Evolutionary conservation across 2,329 filamentous ascomycete genomes (phyloP), one percentile per base, ranked within the genome.

Genomic region (Hypoxylon sp.): DNA sequence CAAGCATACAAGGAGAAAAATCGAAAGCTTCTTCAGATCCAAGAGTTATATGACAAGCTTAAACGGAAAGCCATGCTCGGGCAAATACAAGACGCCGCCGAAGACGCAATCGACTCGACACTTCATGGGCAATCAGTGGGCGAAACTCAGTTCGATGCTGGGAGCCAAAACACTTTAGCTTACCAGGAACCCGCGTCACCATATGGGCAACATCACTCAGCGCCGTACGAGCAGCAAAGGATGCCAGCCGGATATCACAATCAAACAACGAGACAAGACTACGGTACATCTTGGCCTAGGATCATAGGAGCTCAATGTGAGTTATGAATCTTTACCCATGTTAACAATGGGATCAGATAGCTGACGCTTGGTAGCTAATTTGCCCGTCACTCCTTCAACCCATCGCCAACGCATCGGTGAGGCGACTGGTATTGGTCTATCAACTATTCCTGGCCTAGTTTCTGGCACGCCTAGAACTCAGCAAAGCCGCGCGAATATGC

Each of bases 1-100:
- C 84, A 89, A 21, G 84, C 88, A 3, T 90, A 89, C 73, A 87
- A 86, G 60, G 90, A 94, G 21, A 96, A 95, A 77, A 89, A 82
- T 71, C 89, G 87, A 50, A 91, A 90, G 63, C 85, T 92, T 2
- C 80, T 89, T 4, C 90, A 93, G 66, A 86, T 89, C 2, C 92
- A 93, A 72, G 86, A 89, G 67, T 80, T 89, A 1, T 90, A 90
- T 67, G 86, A 89, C 73, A 89, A 85, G 67, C 78, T 89, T 50
- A 90, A 89, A 73, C 80, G 85, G 49, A 85, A 83, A 63, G 83
- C 83, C 1, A 83, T 89, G 73, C 77, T 87, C 45, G 82, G 82
- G 9, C 84, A 89, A 17, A 83, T 89, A 30, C 84, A 87, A 69
- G 81, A 82, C 67, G 86, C 86, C 14, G 86, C 86, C 5, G 82